Base-by-base conservation (phyloP, 768 basidiomycete genomes). In the Cystofilobasidium macerans region DNA sequence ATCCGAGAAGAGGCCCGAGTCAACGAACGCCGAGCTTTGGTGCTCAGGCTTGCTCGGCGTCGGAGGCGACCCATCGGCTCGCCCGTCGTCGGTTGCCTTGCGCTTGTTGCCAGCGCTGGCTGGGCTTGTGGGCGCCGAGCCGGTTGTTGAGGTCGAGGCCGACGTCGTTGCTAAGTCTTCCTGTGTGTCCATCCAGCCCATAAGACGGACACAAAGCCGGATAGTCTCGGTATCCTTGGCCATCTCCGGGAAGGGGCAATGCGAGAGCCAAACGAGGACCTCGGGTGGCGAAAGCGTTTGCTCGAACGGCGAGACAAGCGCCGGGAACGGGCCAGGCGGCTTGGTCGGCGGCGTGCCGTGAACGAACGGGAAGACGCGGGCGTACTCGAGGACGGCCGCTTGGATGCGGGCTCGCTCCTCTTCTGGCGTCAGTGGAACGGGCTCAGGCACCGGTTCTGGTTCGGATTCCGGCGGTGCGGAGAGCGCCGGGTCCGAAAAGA, bases 241-340 rank as follows among this genome's bases (percentile, higher is more conserved):
- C 47, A 67, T 36, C 5, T 62, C 61, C 16, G 53, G 59, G n/a
- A 24, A 67, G 20, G 53, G 28, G 8, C 58, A 56, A 14, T 67
- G 47, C 14, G 65, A 67, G 33, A 67, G 51, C 65, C 65, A 67
- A 24, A 67, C 65, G 40, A 67, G 65, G 5, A 67, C 48, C 40
- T 60, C 58, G 13, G 65, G 65, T 28, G 65, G 65, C 18, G 65
- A 26, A 5, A 57, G 53, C 28, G 35, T 33, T 9, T 28, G 38
- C 5, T 36, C 36, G n/a, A 67, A 67, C 40, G 65, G 65, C 18
- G 30, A 61, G 0, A 20, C 3, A 11, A 28, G 42, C 12, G 42
- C 9, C 30, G 36, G 40, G 26, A 24, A 36, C 24, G 43, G 22
- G 7, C 28, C n/a, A 2, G 26, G 62, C 13, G 53, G 38, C 26